Conservation (phyloP, 1,139 yeast genomes). For the Hemisphaericaspora xylofermentans region DNA sequence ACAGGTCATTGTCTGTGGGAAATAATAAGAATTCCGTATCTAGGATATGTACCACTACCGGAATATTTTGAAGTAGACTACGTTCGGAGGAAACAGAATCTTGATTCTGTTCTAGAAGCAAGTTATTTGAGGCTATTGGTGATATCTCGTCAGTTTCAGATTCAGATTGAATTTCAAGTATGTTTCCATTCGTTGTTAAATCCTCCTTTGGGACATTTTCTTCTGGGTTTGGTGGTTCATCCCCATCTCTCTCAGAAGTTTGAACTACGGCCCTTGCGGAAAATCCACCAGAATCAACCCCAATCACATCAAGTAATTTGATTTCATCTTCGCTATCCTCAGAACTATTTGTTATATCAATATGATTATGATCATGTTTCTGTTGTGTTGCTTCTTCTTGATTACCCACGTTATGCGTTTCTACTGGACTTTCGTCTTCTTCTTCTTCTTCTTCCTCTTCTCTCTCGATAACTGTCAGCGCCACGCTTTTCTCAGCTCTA, state of each 20-base stretch:
- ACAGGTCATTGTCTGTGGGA: slow-evolving; percentile 18
- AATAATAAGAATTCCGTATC: slow-evolving; percentile 27
- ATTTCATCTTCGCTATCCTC: slow-evolving; percentile 1
- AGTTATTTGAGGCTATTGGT: background rate
- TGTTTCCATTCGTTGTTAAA: background rate
- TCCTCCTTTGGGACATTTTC: background rate
- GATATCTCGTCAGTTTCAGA: background rate
- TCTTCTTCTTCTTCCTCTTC: background rate
- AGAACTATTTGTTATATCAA: background rate
- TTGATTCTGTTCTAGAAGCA: background rate
- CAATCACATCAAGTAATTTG: background rate
- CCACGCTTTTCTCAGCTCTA: background rate
- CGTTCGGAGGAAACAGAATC: background rate
- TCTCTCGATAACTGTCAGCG: background rate
- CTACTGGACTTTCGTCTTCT: background rate
- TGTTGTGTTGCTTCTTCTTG: background rate
- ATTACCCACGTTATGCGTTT: background rate
- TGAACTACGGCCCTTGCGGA: background rate
- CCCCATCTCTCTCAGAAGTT: background rate
- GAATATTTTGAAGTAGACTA: background rate
- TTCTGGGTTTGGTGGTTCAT: background rate
- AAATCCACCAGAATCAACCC: background rate
- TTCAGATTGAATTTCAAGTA: background rate
- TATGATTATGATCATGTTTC: background rate
- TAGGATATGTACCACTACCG: slow-evolving; percentile 6